Percentiles rank a stretch among this genome's conserved stretches.
phyloP scores from a whole-genome alignment of 208 protist species.

The Leishmania gerbilli region DNA sequence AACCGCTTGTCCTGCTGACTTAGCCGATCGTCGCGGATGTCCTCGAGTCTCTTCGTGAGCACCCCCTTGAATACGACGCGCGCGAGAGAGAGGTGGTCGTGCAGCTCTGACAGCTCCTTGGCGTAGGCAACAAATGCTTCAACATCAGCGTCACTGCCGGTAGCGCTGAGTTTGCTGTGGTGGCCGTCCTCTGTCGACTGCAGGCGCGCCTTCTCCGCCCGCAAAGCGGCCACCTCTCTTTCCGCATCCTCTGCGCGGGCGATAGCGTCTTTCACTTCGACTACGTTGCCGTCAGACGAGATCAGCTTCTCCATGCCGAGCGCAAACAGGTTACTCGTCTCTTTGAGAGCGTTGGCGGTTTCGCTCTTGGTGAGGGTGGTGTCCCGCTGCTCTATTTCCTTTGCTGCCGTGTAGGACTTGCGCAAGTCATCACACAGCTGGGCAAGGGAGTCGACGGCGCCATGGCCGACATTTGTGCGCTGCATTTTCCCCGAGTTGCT shows the following conservation, averaged over 20 bases:
- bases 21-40: conserved; percentile 53
- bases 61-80: conserved; percentile 48
- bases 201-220: conserved; percentile 35
- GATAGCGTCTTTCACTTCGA: conserved; percentile 22
- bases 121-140: conserved; percentile 30
- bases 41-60: conserved; percentile 41
- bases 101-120: conserved; percentile 58
- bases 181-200: conserved; percentile 23
- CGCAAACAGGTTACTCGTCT: conserved; percentile 18
- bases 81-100: conserved; percentile 49
- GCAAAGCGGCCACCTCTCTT: conserved; percentile 28
- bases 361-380: conserved; percentile 1
- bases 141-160: conserved; percentile 7
- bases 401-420: not conserved
- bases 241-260: conserved; percentile 7
- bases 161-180: not conserved
- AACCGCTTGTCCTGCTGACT: conserved; percentile 51
- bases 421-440: conserved; percentile 8
- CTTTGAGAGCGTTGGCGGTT: conserved; percentile 10
- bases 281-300: conserved; percentile 11
- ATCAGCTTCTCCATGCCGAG: conserved; percentile 18
- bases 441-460: conserved; percentile 14
- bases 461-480: conserved; percentile 6
- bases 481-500: conserved; percentile 11
- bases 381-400: not conserved